phyloP scores from a whole-genome alignment of 1,139 yeast genomes.

The Lipomyces yarrowii region DNA sequence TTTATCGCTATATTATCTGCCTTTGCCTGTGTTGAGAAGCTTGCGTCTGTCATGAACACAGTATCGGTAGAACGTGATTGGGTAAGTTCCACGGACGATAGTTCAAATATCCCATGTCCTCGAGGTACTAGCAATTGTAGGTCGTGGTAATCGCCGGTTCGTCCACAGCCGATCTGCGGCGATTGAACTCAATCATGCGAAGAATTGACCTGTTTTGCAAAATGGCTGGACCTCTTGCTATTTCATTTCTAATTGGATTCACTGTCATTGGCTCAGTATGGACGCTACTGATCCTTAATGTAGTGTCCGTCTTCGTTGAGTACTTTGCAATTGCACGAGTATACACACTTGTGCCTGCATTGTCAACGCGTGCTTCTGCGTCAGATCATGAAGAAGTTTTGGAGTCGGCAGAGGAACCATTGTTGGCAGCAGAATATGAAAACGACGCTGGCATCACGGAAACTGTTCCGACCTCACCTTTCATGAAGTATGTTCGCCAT shows the following conservation, averaged over 20 bases:
- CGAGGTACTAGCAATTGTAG: neutral
- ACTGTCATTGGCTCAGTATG: slow-evolving; percentile 36
- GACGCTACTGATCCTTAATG: slow-evolving; percentile 39
- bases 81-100: slow-evolving; percentile 32
- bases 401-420: neutral
- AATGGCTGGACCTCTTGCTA: slow-evolving; percentile 44
- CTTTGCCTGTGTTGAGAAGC: slow-evolving; percentile 44
- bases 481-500: slow-evolving; percentile 52
- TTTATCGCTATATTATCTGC: slow-evolving; percentile 33
- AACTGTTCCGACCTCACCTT: slow-evolving; percentile 5
- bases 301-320: slow-evolving; percentile 41
- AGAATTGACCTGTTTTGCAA: slow-evolving; percentile 46
- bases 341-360: slow-evolving; percentile 39
- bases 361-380: slow-evolving; percentile 26
- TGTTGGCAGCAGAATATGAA: neutral
- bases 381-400: slow-evolving; percentile 10
- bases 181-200: slow-evolving; percentile 44
- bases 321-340: slow-evolving; percentile 42
- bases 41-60: slow-evolving; percentile 44
- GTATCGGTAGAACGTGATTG: slow-evolving; percentile 49
- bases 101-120: neutral
- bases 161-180: slow-evolving; percentile 36
- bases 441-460: neutral
- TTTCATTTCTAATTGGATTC: slow-evolving; percentile 41
- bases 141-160: slow-evolving; percentile 44